Percentiles rank a stretch among this genome's conserved stretches.
These are phyloP conservation scores for Suhomyces wounanorum DNA, from an alignment of 1,139 yeast species.

Conservation along the genomic window DNA sequence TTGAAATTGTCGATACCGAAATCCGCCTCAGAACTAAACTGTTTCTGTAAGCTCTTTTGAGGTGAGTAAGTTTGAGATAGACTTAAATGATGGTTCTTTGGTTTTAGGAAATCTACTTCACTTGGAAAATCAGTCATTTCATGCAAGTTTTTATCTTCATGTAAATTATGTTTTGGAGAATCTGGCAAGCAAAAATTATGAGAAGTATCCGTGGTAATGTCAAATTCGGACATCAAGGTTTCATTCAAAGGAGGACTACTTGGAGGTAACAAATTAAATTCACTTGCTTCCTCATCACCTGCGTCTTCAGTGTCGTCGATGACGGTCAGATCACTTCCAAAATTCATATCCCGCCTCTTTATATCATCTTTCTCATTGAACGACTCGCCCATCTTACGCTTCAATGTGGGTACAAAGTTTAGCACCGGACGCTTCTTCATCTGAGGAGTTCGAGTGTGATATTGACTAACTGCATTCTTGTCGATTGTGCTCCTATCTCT, in stretches of 20 bases:
- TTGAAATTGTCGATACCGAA: constrained; percentile 51
- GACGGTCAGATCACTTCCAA: constrained; percentile 19
- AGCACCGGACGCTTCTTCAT: constrained; percentile 23
- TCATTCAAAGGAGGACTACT: constrained; percentile 36
- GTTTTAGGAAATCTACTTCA: constrained; percentile 14
- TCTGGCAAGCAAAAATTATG: constrained; percentile 27
- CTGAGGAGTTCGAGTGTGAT: constrained; percentile 31
- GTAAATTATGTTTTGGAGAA: constrained; percentile 22
- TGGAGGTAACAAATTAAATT: constrained; percentile 23
- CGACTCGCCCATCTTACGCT: constrained; percentile 49
- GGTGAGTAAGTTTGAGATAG: constrained; percentile 14
- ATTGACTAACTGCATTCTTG: constrained; percentile 41
- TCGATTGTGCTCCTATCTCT: constrained; percentile 36
- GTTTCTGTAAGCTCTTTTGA: constrained; percentile 6
- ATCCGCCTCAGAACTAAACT: constrained; percentile 45
- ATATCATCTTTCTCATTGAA: constrained; percentile 49
- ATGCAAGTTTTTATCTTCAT: constrained; percentile 2
- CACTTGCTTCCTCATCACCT: constrained; percentile 11
- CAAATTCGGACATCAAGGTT: constrained; percentile 32
- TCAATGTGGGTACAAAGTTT: constrained; percentile 36
- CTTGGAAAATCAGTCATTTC: constrained; percentile 11
- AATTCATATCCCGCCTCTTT: constrained; percentile 35
- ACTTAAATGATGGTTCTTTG: constrained; percentile 1
- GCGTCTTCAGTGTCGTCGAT: constrained; percentile 22
- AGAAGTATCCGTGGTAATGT: constrained; percentile 24